Conservation (phyloP, 164 flowering plant species). For the Pachysandra terminalis region DNA sequence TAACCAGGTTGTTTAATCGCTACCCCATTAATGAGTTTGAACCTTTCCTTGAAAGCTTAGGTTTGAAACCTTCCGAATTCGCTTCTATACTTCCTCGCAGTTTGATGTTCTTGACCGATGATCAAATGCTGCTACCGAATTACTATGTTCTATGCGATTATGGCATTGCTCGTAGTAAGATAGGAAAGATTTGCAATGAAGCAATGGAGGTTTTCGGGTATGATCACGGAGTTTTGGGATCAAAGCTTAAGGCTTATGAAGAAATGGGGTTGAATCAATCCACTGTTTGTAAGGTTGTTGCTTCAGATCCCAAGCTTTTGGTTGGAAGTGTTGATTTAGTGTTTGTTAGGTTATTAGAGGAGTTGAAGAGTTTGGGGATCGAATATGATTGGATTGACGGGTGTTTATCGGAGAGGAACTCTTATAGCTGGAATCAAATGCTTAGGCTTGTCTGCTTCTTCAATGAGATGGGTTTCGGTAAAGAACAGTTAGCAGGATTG, state of each 20-base stretch:
- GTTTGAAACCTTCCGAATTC: slow-evolving; percentile 50
- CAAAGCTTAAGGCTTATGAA: slow-evolving; percentile 43
- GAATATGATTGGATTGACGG: slow-evolving; percentile 40
- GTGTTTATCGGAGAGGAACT: slow-evolving; percentile 28
- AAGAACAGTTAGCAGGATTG: slow-evolving; percentile 34
- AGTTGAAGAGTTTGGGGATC: slow-evolving; percentile 40
- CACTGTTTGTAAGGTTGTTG: slow-evolving; percentile 33
- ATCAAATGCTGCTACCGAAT: slow-evolving; percentile 49
- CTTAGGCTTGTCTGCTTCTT: slow-evolving; percentile 35
- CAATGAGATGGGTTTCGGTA: slow-evolving; percentile 27
- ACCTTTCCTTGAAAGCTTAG: slow-evolving; percentile 85
- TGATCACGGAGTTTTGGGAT: slow-evolving; percentile 42
- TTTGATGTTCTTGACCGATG: slow-evolving; percentile 60
- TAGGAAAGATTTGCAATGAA: slow-evolving; percentile 63
- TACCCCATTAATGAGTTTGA: slow-evolving; percentile 86
- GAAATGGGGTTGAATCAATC: slow-evolving; percentile 37
- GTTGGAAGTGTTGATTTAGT: slow-evolving; percentile 33
- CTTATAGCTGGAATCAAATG: slow-evolving; percentile 51
- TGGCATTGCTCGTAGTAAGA: slow-evolving; percentile 51
- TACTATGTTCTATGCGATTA: slow-evolving; percentile 54
- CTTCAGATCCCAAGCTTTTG: slow-evolving; percentile 49
- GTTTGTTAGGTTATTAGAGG: slow-evolving; percentile 37
- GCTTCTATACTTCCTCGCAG: slow-evolving; percentile 43
- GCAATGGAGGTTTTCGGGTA: slow-evolving; percentile 50
- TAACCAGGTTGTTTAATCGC: slow-evolving; percentile 55